Percentiles rank a stretch among this genome's conserved stretches.
Evolutionary conservation across 345 rosid species (phyloP).

Genomic region (Corchorus olitorius): DNA sequence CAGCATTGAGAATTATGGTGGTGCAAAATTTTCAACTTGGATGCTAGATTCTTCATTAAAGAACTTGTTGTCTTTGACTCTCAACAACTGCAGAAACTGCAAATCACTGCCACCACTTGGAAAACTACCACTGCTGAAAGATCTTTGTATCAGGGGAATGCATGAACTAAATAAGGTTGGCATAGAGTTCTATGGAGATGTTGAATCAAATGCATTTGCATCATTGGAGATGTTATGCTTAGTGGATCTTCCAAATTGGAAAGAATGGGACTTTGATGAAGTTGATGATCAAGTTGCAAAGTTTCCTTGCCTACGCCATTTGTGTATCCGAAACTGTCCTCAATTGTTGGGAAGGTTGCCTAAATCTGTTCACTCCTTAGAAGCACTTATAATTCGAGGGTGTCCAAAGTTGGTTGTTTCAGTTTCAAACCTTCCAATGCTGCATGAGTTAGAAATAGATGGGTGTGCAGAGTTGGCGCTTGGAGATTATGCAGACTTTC

Average conservation of each 20-base stretch:
- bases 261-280: slow-evolving; percentile 17
- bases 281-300: neutral
- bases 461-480: slow-evolving; percentile 2
- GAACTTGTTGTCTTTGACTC: slow-evolving; percentile 8
- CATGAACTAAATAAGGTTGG: slow-evolving; percentile 21
- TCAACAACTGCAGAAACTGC: slow-evolving; percentile 17
- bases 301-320: slow-evolving; percentile 16
- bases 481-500: neutral
- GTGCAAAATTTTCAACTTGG: slow-evolving; percentile 13
- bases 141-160: slow-evolving; percentile 23
- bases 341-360: slow-evolving; percentile 4
- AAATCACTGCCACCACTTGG: slow-evolving; percentile 15
- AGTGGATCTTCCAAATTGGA: slow-evolving; percentile 20
- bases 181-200: slow-evolving; percentile 17
- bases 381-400: neutral
- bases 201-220: slow-evolving; percentile 7
- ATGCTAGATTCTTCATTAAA: slow-evolving; percentile 18
- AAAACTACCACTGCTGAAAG: slow-evolving; percentile 20
- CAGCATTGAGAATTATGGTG: neutral
- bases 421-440: slow-evolving; percentile 7
- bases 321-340: slow-evolving; percentile 15
- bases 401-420: slow-evolving; percentile 8
- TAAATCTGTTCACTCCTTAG: neutral
- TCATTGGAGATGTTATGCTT: slow-evolving; percentile 22
- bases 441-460: slow-evolving; percentile 9